These are phyloP conservation scores for Syzygium oleosum DNA, from an alignment of 345 rosid genomes.

Conservation along the genomic window DNA sequence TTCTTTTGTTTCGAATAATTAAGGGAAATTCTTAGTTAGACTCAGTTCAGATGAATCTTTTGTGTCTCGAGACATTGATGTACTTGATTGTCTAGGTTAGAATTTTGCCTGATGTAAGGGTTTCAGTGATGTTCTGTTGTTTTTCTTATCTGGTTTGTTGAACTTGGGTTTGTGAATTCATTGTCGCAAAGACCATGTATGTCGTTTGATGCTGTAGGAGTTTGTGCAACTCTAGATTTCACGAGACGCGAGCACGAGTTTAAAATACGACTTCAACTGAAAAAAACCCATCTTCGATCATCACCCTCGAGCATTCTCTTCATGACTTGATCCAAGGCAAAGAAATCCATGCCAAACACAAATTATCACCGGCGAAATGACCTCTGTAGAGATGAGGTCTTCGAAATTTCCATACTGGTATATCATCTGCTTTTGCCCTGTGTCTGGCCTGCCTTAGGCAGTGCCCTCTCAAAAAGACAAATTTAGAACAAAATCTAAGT, in stretches of 20 bases:
- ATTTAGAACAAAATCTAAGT: not conserved
- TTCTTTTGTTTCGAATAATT: not conserved
- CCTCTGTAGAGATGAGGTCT: too few species aligned
- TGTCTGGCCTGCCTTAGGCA: not conserved
- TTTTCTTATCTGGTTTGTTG: not conserved
- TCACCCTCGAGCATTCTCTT: not conserved
- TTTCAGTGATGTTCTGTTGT: not conserved
- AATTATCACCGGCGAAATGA: not conserved
- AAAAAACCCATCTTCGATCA: not conserved
- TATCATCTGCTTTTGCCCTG: not conserved
- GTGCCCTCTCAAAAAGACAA: not conserved
- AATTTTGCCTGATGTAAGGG: not conserved
- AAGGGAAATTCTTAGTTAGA: not conserved
- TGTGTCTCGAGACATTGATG: not conserved
- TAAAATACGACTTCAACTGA: not conserved
- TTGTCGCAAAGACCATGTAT: not conserved
- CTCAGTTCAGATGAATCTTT: not conserved
- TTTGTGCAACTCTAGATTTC: not conserved
- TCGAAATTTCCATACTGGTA: not conserved
- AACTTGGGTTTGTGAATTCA: not conserved
- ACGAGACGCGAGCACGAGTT: not conserved
- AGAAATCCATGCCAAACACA: not conserved
- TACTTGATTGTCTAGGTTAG: not conserved
- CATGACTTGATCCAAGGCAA: not conserved
- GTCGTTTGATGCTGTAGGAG: not conserved